Evolutionary conservation across 768 basidiomycete genomes (phyloP).

Genomic region (Kwoniella sp.): DNA sequence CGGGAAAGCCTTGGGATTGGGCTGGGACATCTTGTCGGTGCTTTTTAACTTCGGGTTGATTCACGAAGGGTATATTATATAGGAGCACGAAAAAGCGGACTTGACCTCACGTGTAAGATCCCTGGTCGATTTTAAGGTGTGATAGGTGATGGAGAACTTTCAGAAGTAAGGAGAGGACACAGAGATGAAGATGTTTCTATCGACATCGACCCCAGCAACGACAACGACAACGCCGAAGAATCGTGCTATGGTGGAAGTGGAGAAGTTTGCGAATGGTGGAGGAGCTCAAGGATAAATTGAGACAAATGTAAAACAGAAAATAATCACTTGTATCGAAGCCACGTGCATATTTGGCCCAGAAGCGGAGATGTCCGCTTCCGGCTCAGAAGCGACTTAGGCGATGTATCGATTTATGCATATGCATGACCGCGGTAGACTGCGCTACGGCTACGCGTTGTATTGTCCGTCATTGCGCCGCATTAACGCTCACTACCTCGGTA

Average conservation of each 20-base stretch:
- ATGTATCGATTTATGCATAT: not conserved
- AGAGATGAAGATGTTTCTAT: constrained; percentile 9
- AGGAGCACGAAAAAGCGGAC: not conserved
- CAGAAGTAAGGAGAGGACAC: constrained; percentile 13
- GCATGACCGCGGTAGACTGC: too few species aligned
- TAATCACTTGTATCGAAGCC: not conserved
- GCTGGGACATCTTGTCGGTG: constrained; percentile 57
- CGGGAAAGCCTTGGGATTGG: constrained; percentile 81
- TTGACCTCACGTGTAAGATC: constrained; percentile 50
- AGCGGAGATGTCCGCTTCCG: constrained; percentile 11
- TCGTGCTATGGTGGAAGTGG: constrained; percentile 6
- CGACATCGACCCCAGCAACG: constrained; percentile 4
- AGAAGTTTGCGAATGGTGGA: constrained; percentile 9
- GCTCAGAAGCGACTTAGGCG: not conserved
- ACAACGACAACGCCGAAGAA: not conserved
- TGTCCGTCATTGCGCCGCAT: not conserved
- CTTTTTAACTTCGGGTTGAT: constrained; percentile 1
- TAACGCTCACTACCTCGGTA: not conserved
- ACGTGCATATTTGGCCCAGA: not conserved
- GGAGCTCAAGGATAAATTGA: constrained; percentile 6
- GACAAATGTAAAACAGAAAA: constrained; percentile 6
- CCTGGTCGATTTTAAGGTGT: constrained; percentile 39
- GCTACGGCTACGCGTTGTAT: not conserved
- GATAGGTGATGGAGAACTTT: not conserved
- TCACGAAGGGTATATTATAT: constrained; percentile 2